These are phyloP conservation scores for Boletus rufocinnamomeus DNA, from an alignment of 768 basidiomycete genomes.

Conservation along the genomic window DNA sequence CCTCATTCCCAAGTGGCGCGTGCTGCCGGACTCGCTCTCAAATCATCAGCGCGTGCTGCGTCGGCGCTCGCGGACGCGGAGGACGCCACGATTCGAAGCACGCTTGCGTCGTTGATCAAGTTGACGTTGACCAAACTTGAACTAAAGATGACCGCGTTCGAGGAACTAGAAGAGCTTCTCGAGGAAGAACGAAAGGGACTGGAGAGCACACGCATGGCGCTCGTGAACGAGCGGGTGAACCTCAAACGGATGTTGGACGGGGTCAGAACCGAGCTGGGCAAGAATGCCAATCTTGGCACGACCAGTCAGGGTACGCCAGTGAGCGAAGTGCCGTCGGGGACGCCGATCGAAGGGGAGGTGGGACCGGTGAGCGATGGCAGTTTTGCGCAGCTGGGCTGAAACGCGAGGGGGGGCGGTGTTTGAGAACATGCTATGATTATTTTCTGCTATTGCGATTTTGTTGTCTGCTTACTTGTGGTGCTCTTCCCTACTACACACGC, in stretches of 20 bases:
- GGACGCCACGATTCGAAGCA: slow-evolving; percentile 73
- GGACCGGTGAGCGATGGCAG: slow-evolving; percentile 60
- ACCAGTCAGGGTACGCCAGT: slow-evolving; percentile 62
- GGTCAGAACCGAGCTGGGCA: slow-evolving; percentile 63
- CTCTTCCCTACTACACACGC: background rate
- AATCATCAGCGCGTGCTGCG: slow-evolving; percentile 86
- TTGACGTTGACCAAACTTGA: slow-evolving; percentile 86
- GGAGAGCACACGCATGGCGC: slow-evolving; percentile 77
- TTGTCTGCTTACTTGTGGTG: slow-evolving; percentile 17
- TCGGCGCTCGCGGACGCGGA: slow-evolving; percentile 78
- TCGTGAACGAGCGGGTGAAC: slow-evolving; percentile 77
- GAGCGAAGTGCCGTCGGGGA: slow-evolving; percentile 50
- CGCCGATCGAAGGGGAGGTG: slow-evolving; percentile 49
- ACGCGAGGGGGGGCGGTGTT: background rate
- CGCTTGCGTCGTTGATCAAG: slow-evolving; percentile 84
- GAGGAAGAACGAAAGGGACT: slow-evolving; percentile 87
- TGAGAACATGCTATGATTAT: slow-evolving; percentile 26
- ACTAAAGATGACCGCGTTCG: slow-evolving; percentile 93
- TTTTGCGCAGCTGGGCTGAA: slow-evolving; percentile 51
- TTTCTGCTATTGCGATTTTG: slow-evolving; percentile 26
- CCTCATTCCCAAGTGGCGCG: slow-evolving; percentile 77
- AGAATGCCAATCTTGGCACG: slow-evolving; percentile 52
- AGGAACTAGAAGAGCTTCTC: slow-evolving; percentile 87
- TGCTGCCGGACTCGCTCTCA: slow-evolving; percentile 85
- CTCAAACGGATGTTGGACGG: slow-evolving; percentile 72